Evolutionary conservation across 1,284 basidiomycete species (phyloP), one percentile per base, ranked within the genome.

Genomic region (Afroboletus lepidellus): DNA sequence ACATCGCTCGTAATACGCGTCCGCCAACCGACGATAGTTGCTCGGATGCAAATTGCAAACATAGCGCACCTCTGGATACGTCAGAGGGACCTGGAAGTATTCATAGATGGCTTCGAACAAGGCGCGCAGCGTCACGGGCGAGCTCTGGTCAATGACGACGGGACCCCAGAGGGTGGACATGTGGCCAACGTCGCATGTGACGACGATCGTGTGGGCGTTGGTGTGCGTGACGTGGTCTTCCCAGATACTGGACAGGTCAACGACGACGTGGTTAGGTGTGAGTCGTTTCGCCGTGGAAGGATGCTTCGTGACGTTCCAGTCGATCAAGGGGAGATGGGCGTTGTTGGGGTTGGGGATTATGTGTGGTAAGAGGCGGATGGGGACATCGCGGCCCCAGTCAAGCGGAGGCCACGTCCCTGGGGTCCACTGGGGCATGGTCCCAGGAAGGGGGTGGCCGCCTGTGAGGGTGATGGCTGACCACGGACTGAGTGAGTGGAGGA

Each of bases 221-320:
- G 69, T 69, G 7, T 64, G 46, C 7, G 71, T 70, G 46, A 66
- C 61, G 7, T 56, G 20, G n/a, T 69, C 38, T 3, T 32, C 50
- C 56, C 65, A 58, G 25, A 62, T 53, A 3, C 56, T 47, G 4
- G 47, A 43, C 49, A 73, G 51, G 20, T 62, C 56, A 23, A 66
- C 57, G 53, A 62, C 43, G 46, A 69, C 53, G 27, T 66, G 61
- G 7, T 67, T 60, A 1, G 69, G 57, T 0, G 72, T 72, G 38
- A 72, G 53, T 21, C 68, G 65, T 57, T 60, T 67, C 2, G 73
- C 70, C 0, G 59, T 65, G 8, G 59, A 51, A 0, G 73, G 72
- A 33, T 64, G 61, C 33, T 65, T 64, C 6, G 69, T 61, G 30
- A 76, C 42, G 54, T 75, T 72, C 74, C 74, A 76, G 16, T 62